Evolutionary conservation across 2,329 filamentous ascomycete species (phyloP), one percentile per base, ranked within the genome.

Genomic region (Fusarium sp.): DNA sequence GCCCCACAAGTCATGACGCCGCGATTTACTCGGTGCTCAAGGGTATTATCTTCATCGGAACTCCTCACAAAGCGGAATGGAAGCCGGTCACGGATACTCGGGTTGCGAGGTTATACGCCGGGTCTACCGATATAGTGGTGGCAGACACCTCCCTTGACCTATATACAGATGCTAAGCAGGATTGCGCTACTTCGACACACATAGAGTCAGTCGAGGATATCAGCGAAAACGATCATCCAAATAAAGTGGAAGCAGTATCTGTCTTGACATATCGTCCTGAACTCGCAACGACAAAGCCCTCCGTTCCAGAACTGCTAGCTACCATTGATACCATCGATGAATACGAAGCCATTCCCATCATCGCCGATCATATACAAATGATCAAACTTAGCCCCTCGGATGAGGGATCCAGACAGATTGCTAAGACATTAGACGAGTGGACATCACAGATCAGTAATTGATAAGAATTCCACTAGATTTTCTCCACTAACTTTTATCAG

Each of bases 211-310:
- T 37, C 18, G 10, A 10, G 18, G 6, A 37, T 12, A 12, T n/a
- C 6, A 37, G 34, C 34, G 10, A 37, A 0, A 12, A 37, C n/a
- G 6, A 12, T 12, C 10, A n/a, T n/a, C 0, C 6, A n/a, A n/a
- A 11, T 6, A 37, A 37, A 37, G 18, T 37, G 10, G 34, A 37
- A 6, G 34, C 34, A n/a, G 10, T n/a, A 3, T 37, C 34, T n/a
- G n/a, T 37, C 6, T 12, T 37, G 4, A 37, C 34, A n/a, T 37
- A 37, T n/a, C 34, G 18, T 4, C 34, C 34, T 12, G 34, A n/a
- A 2, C 10, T n/a, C 3, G 34, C 10, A n/a, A 37, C 18, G 7
- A 37, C 34, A n/a, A 37, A 7, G 18, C 6, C 34, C 3, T 37
- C 18, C 12, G 34, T 37, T 4, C 18, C 18, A 37, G 34, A n/a